Evolutionary conservation across 2,329 filamentous ascomycete genomes (phyloP), one percentile per base, ranked within the genome.

Genomic region (Botryosphaeria dothidea): DNA sequence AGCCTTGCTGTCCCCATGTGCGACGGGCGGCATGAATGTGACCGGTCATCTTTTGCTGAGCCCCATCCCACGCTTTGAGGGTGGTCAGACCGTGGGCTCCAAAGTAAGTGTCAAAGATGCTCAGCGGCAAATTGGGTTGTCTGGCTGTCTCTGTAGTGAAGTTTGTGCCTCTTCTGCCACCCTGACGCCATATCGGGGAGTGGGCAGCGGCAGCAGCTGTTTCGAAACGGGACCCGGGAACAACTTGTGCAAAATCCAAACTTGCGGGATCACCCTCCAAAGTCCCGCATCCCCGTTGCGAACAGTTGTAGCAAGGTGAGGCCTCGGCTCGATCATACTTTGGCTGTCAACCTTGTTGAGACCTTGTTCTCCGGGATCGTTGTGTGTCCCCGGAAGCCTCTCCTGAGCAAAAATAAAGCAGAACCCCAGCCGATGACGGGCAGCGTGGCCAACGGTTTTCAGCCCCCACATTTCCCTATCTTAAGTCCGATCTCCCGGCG

Each of bases 11-110:
- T 29, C 54, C 45, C 21, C 7, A 19, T 43, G 36, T 58, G 56
- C 43, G 13, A 46, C 41, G n/a, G 36, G 4, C 23, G 54, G 25
- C 56, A 60, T 60, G 38, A 60, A 60, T 60, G 56, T 34, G 56
- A 60, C 41, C 23, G 56, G 41, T 60, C 56, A 60, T 38, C 43
- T 60, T 60, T 21, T 31, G 56, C 29, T 29, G 51, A 11, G 34
- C 11, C 9, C 5, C 21, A 36, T 15, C 19, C 17, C 25, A 17
- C 34, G 51, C 31, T 25, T 43, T 19, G 25, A 29, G 11, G 56
- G 38, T 46, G 38, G 41, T 45, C 56, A 60, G 56, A 41, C 17
- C 15, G 36, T 41, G n/a, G 56, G 29, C 17, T 23, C 41, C 25
- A 46, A 31, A 45, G 38, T 58, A 31, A 45, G 23, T 58, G 21